Evolutionary conservation across 805 yeast genomes (phyloP), one percentile per base, ranked within the genome.

Genomic region (Kazachstania viticola): DNA sequence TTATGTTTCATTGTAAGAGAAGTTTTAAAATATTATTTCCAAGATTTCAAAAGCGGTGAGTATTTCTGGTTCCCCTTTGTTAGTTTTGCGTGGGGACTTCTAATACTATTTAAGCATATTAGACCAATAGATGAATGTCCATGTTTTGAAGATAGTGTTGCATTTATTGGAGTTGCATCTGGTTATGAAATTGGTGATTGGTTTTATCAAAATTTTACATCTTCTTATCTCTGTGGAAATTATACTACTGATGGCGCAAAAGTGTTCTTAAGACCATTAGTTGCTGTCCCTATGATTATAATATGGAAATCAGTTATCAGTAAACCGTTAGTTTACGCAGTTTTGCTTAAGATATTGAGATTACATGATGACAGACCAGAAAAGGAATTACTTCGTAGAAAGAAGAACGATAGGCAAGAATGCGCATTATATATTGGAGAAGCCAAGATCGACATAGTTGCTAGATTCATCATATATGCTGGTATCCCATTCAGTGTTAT

Each of bases 81-180:
- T 0, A 44, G 67, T 3, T 46, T 73, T 2, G 42, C 63, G 0
- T 42, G 62, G 17, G 63, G 69, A 2, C 65, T 77, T 27, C 38
- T 59, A 1, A 45, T 80, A 22, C 67, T 88, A 14, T 76, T 77
- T 45, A 58, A 67, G 28, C 95, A 85, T 57, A 79, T 85, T 0
- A 73, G 71, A 37, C 96, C 97, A 2, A 75, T 81, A n/a, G 98
- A 91, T 46, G 79, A 77, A 45, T 91, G 98, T 51, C 98, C 98
- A 1, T 91, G 98, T 54, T 88, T 79, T 49, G 96, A 85, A 48
- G 98, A 91, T 52, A 75, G 87, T 14, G 95, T 88, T 15, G 94
- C 97, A 4, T 91, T 91, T 46, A 62, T 87, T 33, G 95, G 95
- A 5, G 96, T 87, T 27, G 65, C 84, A 7, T 60, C 77, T 24